phyloP scores from a whole-genome alignment of 495 filamentous ascomycete genomes.

The Podospora pseudoanserina region DNA sequence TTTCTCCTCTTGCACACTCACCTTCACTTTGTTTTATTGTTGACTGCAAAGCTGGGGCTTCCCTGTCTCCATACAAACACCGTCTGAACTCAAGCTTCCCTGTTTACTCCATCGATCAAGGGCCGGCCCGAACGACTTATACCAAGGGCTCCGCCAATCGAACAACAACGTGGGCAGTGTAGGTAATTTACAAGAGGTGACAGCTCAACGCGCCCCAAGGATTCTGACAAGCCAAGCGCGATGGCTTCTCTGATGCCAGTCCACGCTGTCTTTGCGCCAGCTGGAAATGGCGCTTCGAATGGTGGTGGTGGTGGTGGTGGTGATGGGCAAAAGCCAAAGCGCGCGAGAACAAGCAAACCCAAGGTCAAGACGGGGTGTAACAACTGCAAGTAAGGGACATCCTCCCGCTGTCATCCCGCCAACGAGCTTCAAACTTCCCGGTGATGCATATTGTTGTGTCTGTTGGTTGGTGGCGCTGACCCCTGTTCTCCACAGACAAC shows the following conservation, averaged over 20 bases:
- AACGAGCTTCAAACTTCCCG: slow-evolving; percentile 1
- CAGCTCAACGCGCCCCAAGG: not conserved
- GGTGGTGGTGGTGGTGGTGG: slow-evolving; percentile 20
- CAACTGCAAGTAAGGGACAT: slow-evolving; percentile 52
- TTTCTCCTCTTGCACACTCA: not conserved
- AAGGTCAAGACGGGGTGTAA: slow-evolving; percentile 55
- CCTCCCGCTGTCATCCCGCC: slow-evolving; percentile 9
- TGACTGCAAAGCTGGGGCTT: not conserved
- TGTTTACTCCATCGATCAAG: not conserved
- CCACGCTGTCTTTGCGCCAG: slow-evolving; percentile 8
- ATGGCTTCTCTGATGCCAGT: slow-evolving; percentile 11
- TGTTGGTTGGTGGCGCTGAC: slow-evolving; percentile 14
- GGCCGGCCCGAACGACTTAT: not conserved
- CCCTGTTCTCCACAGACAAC: slow-evolving; percentile 41
- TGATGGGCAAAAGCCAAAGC: slow-evolving; percentile 29
- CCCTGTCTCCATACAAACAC: not conserved
- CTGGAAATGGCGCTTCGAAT: slow-evolving; percentile 1
- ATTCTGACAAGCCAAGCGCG: not conserved
- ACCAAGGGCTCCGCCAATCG: not conserved
- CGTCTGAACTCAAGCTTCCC: not conserved
- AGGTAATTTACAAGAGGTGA: not conserved
- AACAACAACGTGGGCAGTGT: slow-evolving; percentile 7
- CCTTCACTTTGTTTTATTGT: not conserved
- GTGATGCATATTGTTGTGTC: not conserved
- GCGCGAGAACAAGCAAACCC: slow-evolving; percentile 44